These are phyloP conservation scores for Metschnikowia continentalis DNA, from an alignment of 805 yeast species.

Conservation along the genomic window DNA sequence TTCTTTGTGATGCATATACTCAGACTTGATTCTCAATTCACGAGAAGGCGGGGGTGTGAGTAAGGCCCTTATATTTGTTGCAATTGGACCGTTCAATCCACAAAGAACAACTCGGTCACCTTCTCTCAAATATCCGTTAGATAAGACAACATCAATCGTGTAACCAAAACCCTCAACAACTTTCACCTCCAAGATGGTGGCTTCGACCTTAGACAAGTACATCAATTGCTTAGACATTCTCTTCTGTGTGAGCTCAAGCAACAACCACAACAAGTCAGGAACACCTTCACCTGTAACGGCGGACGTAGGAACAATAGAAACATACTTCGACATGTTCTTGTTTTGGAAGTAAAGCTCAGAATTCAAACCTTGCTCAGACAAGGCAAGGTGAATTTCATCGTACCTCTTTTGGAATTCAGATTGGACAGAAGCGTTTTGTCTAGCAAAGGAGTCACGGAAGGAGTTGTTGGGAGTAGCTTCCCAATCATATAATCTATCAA, in stretches of 20 bases:
- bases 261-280: constrained; percentile 94
- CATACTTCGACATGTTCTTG: constrained; percentile 88
- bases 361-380: constrained; percentile 97
- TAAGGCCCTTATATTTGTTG: constrained; percentile 91
- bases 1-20: constrained; percentile 92
- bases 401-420: constrained; percentile 88
- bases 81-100: constrained; percentile 98
- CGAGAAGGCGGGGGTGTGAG: constrained; percentile 97
- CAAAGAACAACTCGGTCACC: constrained; percentile 95
- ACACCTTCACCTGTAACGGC: constrained; percentile 99
- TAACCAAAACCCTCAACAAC: constrained; percentile 98
- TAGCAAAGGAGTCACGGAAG: constrained; percentile 87
- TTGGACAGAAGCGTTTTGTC: constrained; percentile 80
- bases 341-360: constrained; percentile 95
- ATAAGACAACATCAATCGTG: constrained; percentile 93
- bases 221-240: constrained; percentile 98
- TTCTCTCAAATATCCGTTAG: constrained; percentile 93
- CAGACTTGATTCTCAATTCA: constrained; percentile 95
- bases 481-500: constrained; percentile 98
- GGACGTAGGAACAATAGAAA: constrained; percentile 96
- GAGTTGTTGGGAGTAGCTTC: constrained; percentile 84
- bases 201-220: constrained; percentile 91
- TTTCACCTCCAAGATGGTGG: constrained; percentile 95
- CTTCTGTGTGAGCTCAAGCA: constrained; percentile 93
- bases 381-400: constrained; percentile 78